Evolutionary conservation across 495 filamentous ascomycete species (phyloP).

Genomic region (Amorphotheca resinae): DNA sequence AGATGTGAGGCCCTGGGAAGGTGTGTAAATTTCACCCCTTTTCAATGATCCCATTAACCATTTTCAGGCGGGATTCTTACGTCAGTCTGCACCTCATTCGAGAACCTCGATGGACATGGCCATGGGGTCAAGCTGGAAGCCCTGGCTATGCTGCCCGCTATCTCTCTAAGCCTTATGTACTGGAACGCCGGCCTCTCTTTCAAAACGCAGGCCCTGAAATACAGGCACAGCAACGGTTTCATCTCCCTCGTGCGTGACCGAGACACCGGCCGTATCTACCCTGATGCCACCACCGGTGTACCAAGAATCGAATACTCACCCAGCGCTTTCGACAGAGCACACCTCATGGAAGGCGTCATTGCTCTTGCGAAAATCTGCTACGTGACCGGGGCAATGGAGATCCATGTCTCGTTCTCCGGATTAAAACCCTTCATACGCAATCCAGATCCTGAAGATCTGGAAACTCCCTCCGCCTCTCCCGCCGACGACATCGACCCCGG

Average conservation of each 20-base stretch:
- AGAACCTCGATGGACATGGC: constrained; percentile 68
- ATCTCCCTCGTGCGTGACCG: constrained; percentile 62
- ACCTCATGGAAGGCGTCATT: constrained; percentile 59
- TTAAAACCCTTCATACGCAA: constrained; percentile 54
- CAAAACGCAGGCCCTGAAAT: constrained; percentile 50
- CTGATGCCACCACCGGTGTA: constrained; percentile 54
- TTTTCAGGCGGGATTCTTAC: constrained; percentile 52
- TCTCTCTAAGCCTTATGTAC: constrained; percentile 28
- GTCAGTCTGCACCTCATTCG: constrained; percentile 59
- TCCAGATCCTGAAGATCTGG: constrained; percentile 6
- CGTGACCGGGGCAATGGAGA: constrained; percentile 63
- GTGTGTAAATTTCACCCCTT: constrained; percentile 18
- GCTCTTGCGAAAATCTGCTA: constrained; percentile 65
- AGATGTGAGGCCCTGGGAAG: constrained; percentile 67
- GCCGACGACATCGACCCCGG: constrained; percentile 24
- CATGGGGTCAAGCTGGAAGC: constrained; percentile 67
- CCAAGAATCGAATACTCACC: constrained; percentile 55
- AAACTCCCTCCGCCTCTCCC: background rate
- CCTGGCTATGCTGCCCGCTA: constrained; percentile 32
- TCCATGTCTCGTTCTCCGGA: constrained; percentile 47
- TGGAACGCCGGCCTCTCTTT: constrained; percentile 54
- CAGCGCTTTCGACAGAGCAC: constrained; percentile 53
- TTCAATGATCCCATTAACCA: background rate
- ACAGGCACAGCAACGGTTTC: constrained; percentile 50
- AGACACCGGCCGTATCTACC: constrained; percentile 59